Base-by-base conservation (phyloP, 163 green algal genomes). In the Trebouxiophyceae sp. region DNA sequence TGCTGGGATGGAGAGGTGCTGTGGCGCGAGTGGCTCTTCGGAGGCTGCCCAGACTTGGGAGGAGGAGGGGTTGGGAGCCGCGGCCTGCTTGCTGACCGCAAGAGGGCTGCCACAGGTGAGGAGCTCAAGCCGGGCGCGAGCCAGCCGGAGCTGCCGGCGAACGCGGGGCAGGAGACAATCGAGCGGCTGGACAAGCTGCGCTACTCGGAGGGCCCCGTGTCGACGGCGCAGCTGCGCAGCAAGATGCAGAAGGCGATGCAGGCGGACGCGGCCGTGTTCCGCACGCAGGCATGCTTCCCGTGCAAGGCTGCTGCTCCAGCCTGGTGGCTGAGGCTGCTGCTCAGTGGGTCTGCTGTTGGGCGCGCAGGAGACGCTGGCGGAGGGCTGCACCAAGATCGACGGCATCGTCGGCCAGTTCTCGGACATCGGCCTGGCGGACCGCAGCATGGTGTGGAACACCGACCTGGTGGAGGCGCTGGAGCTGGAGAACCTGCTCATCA, bases 401-500 rank as follows among this genome's bases (percentile, higher is more conserved):
- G 79, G 94, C n/a, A 76, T 75, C 28, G 78, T 85, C 5, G 78
- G 75, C 6, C 70, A 65, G 3, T 78, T 77, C 44, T 63, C 71
- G 44, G 80, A 92, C 67, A 74, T 89, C 45, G 72, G 63, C 45
- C 58, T 94, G 29, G 64, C 61, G 47, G 90, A 96, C 76, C 79
- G 82, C 66, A 81, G 76, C 58, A 73, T 96, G 73, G 84, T 95
- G 33, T 97, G 92, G 91, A 99, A 99, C 88, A 97, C 93, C 4
- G 93, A 99, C 77, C 74, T 99, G 57, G 65, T 97, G 33, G 94
- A 99, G 62, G 62, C 94, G 27, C 66, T 98, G 66, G 94, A 99
- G 89, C 87, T 99, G 69, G 90, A 99, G 75, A 99, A 99, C 81
- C 78, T 98, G 77, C 86, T 99, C 16, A 87, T 87, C 64, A 97